Percentiles rank a stretch among this genome's conserved stretches.
Evolutionary conservation across 768 basidiomycete genomes (phyloP).

Genomic region (Boletus rubroflammeus): DNA sequence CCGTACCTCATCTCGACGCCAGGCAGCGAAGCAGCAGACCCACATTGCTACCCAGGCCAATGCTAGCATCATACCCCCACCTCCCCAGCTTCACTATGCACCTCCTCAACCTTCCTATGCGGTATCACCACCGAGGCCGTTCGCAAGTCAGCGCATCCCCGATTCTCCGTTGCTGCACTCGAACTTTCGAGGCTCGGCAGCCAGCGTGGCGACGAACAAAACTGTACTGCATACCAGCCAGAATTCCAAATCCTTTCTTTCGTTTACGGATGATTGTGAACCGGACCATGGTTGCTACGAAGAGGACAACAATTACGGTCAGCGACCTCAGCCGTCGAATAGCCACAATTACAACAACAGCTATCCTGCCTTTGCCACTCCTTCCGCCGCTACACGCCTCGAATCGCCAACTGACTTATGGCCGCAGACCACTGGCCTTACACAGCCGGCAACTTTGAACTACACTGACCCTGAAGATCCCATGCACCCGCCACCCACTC

Average conservation of each 20-base stretch:
- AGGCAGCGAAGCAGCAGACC: constrained; percentile 6
- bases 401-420: constrained; percentile 12
- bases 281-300: constrained; percentile 35
- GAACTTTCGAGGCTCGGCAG: constrained; percentile 41
- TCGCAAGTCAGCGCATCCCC: constrained; percentile 22
- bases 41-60: neutral
- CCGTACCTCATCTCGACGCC: constrained; percentile 46
- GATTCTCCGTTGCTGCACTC: constrained; percentile 49
- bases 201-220: constrained; percentile 32
- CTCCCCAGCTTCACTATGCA: constrained; percentile 11
- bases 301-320: constrained; percentile 40
- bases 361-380: neutral
- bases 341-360: constrained; percentile 1
- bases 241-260: constrained; percentile 27
- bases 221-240: constrained; percentile 5
- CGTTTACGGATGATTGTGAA: constrained; percentile 31
- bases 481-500: constrained; percentile 20
- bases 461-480: constrained; percentile 7
- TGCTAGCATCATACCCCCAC: neutral
- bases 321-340: constrained; percentile 1
- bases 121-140: constrained; percentile 10
- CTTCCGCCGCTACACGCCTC: neutral
- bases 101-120: neutral
- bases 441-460: constrained; percentile 5
- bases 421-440: constrained; percentile 8